phyloP scores from a whole-genome alignment of 306 rosid species.

The Fragaria iinumae region DNA sequence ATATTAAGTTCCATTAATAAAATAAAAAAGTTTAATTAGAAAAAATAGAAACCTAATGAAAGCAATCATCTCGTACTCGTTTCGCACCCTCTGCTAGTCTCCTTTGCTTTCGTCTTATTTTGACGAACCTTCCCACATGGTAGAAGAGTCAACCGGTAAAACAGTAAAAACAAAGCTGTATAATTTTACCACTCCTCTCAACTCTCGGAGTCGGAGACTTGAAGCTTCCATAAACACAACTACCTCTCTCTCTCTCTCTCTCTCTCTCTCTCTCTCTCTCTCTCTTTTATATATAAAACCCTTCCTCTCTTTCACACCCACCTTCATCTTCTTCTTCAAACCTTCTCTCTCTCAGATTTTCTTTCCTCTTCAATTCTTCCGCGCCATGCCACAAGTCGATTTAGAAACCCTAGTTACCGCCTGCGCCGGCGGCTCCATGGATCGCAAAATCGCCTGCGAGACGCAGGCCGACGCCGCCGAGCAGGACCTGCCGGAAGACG shows the following conservation, averaged over 20 bases:
- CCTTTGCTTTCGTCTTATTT: background rate
- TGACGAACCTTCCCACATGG: background rate
- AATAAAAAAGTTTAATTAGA: background rate
- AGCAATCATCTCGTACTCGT: slow-evolving; percentile 3
- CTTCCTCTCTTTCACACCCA: slow-evolving; percentile 14
- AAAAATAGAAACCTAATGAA: background rate
- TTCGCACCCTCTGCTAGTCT: background rate
- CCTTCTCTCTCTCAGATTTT: background rate
- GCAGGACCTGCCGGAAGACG: slow-evolving; percentile 17
- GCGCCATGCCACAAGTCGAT: slow-evolving; percentile 74
- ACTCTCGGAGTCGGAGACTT: background rate
- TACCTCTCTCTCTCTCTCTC: background rate
- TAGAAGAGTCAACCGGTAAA: slow-evolving; percentile 27
- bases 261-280: background rate
- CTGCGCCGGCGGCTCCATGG: slow-evolving; percentile 60
- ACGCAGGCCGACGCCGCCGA: slow-evolving; percentile 41
- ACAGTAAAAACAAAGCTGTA: background rate
- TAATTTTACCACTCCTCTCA: background rate
- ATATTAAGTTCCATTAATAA: background rate
- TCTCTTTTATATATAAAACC: slow-evolving; percentile 24
- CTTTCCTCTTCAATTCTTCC: background rate
- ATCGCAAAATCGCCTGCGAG: slow-evolving; percentile 66
- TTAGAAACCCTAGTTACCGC: slow-evolving; percentile 75
- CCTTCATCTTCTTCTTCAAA: slow-evolving; percentile 12
- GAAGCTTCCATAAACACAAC: background rate